Base-by-base conservation (phyloP, 177 flowering plant species). In the Vitis hybrid region DNA sequence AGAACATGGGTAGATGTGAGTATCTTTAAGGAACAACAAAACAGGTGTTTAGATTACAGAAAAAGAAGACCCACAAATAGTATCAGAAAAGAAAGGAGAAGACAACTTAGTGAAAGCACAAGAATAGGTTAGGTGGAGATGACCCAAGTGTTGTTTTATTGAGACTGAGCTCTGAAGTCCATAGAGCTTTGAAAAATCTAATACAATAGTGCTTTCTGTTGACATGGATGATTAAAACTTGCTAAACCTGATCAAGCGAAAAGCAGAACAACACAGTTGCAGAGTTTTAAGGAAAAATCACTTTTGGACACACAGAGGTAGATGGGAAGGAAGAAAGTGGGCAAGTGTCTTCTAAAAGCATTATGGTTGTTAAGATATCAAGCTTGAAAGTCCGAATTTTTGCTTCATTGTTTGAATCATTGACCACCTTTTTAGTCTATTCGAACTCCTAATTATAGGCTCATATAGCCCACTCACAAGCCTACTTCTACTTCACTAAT, bases 1-100 rank as follows among this genome's bases (percentile, higher is more conserved):
- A 20, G 51, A 61, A 52, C 72, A 61, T 61, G 55, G 55, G 58
- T 11, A 67, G 15, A 69, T n/a, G 58, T 69, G 19, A 55, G 8
- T 57, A 57, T 15, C 57, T 31, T 53, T 31, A 65, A 53, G 68
- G n/a, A 66, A 56, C 63, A 62, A 55, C 51, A 16, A 19, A 50
- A 65, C 65, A 45, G 16, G 12, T 11, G 11, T 52, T 60, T 15
- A 60, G 57, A 10, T 29, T 51, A 72, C 39, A 56, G 10, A 39
- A 39, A 5, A 64, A 60, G 45, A 48, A 69, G 64, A 69, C 74
- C 72, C 76, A 75, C 76, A 66, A 56, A 52, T 15, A 48, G 69
- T 69, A 69, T 7, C 55, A 51, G 10, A 20, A 3, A 51, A 74
- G 71, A 13, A 66, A 66, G 56, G 57, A 39, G 31, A 62, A 48